A percentile compares a stretch with the other conserved stretches of the same genome.
phyloP scores from a whole-genome alignment of 2,329 filamentous ascomycete genomes.

The Fusarium miscanthi region DNA sequence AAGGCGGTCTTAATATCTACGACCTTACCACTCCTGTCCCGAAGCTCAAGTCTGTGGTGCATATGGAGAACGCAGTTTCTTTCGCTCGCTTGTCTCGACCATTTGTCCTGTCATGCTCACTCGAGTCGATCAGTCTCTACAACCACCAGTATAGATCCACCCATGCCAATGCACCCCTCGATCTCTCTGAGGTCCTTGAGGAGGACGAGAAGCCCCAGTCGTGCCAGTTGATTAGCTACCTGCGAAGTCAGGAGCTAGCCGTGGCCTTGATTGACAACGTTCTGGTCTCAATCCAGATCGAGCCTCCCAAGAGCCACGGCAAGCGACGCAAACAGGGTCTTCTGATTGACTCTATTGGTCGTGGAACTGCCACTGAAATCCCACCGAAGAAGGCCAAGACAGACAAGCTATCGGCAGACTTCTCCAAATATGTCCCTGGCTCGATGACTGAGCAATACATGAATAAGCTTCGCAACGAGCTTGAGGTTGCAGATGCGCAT shows the following conservation, averaged over 20 bases:
- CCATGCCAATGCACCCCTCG: constrained; percentile 61
- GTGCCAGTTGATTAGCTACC: constrained; percentile 68
- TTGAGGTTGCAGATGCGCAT: constrained; percentile 60
- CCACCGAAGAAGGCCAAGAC: constrained; percentile 49
- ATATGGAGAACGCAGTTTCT: constrained; percentile 64
- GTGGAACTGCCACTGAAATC: constrained; percentile 61
- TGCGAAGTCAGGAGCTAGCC: constrained; percentile 73
- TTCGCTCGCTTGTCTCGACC: constrained; percentile 75
- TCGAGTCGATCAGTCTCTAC: constrained; percentile 68
- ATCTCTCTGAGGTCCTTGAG: constrained; percentile 55
- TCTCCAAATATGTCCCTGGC: constrained; percentile 57
- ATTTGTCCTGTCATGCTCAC: constrained; percentile 71
- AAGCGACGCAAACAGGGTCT: constrained; percentile 70
- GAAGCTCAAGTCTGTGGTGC: constrained; percentile 66
- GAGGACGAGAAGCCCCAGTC: constrained; percentile 50
- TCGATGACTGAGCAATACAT: constrained; percentile 63
- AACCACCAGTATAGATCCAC: constrained; percentile 75
- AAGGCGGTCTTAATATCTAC: constrained; percentile 67
- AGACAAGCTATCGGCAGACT: constrained; percentile 48
- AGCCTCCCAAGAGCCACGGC: constrained; percentile 66
- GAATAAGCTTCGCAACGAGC: constrained; percentile 57
- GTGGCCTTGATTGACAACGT: constrained; percentile 72
- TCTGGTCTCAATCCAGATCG: constrained; percentile 76
- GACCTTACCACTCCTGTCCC: constrained; percentile 73
- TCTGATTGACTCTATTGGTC: constrained; percentile 79